Evolutionary conservation across 176 grass and related monocot genomes (phyloP).

Genomic region (Tillandsia fasciculata): DNA sequence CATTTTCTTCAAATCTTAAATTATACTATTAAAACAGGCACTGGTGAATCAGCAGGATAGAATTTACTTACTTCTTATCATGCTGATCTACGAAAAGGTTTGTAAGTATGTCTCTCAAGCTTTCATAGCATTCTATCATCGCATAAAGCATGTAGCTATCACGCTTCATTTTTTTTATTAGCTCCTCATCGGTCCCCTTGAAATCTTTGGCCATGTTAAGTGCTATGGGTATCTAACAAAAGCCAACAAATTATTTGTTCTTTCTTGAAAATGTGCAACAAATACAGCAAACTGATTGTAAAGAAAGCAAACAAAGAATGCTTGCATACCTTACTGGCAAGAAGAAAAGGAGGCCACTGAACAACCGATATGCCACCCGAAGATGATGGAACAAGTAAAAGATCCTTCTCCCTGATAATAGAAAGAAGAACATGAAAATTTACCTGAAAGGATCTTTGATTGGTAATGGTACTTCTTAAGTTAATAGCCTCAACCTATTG

Average conservation of each 20-base stretch:
- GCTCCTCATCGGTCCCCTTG: slow-evolving; percentile 62
- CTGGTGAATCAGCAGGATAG: background rate
- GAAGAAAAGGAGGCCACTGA: slow-evolving; percentile 95
- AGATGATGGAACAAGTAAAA: slow-evolving; percentile 81
- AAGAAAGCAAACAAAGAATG: background rate
- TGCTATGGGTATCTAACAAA: slow-evolving; percentile 74
- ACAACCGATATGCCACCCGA: slow-evolving; percentile 34
- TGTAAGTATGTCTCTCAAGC: slow-evolving; percentile 41
- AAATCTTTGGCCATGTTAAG: slow-evolving; percentile 81
- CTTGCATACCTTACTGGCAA: slow-evolving; percentile 74
- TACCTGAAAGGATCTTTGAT: background rate
- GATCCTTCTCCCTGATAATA: slow-evolving; percentile 53
- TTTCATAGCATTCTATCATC: slow-evolving; percentile 69
- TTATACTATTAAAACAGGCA: background rate
- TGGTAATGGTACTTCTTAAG: background rate
- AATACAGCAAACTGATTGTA: background rate
- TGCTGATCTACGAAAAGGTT: slow-evolving; percentile 32
- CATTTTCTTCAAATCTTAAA: background rate
- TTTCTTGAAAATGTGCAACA: background rate
- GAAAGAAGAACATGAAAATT: slow-evolving; percentile 15
- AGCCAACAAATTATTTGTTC: background rate
- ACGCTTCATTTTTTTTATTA: slow-evolving; percentile 49
- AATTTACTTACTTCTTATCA: slow-evolving; percentile 47
- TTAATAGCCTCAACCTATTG: slow-evolving; percentile 31
- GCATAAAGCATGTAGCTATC: slow-evolving; percentile 66